A percentile compares a stretch with the other conserved stretches of the same genome.
Evolutionary conservation across 805 yeast species (phyloP).

Genomic region (Kluyveromyces siamensis): DNA sequence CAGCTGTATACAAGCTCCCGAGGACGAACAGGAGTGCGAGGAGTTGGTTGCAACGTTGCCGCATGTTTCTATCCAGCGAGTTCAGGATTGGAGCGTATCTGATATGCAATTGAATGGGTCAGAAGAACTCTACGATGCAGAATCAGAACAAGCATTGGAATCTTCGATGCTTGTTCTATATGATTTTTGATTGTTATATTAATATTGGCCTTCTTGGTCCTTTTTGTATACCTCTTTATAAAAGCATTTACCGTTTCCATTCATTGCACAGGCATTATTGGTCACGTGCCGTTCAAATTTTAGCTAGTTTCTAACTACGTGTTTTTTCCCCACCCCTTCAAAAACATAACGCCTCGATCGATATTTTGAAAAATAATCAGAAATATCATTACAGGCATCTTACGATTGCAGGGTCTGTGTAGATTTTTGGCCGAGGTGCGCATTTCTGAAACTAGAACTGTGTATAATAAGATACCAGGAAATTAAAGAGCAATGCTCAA

Average conservation of each 20-base stretch:
- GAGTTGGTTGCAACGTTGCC: neutral
- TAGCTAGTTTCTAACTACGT: no score
- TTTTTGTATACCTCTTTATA: no score
- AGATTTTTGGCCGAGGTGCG: no score
- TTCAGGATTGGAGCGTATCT: neutral
- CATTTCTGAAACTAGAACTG: neutral
- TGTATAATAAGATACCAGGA: neutral
- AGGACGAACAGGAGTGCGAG: conserved; percentile 18
- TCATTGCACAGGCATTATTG: no score
- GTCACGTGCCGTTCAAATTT: no score
- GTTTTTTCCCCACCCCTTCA: no score
- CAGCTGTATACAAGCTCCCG: conserved; percentile 20
- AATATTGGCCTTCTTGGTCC: neutral
- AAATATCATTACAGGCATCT: no score
- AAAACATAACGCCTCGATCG: no score
- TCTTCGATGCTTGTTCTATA: neutral
- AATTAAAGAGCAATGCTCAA: conserved; percentile 25
- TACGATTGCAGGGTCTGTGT: no score
- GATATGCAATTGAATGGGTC: neutral
- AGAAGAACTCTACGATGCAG: neutral
- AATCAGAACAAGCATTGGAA: neutral
- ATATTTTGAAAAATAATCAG: no score
- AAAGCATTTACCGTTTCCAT: no score
- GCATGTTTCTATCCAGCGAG: neutral
- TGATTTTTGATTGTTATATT: neutral